These are phyloP conservation scores for Trametes meyenii DNA, from an alignment of 768 basidiomycete species.

Conservation along the genomic window DNA sequence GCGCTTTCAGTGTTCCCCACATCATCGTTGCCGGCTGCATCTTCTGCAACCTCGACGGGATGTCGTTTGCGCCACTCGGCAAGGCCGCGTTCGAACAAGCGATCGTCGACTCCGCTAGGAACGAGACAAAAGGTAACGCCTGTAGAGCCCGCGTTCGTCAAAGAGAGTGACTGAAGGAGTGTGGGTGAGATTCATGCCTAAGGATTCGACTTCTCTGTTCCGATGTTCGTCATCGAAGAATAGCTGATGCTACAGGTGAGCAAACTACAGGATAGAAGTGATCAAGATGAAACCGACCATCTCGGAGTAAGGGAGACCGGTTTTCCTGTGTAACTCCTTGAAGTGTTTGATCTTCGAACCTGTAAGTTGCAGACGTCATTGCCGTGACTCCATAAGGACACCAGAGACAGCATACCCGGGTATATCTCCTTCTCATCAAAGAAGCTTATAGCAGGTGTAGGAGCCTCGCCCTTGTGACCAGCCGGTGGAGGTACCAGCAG, in stretches of 20 bases:
- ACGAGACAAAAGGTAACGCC: slow-evolving; percentile 88
- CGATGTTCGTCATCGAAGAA: slow-evolving; percentile 56
- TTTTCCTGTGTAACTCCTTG: slow-evolving; percentile 59
- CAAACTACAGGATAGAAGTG: not conserved
- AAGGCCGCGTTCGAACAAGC: slow-evolving; percentile 73
- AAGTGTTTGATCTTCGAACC: slow-evolving; percentile 86
- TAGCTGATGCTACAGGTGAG: slow-evolving; percentile 33
- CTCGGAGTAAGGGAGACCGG: slow-evolving; percentile 53
- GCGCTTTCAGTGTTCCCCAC: not conserved
- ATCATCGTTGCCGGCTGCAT: slow-evolving; percentile 11
- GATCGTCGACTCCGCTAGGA: slow-evolving; percentile 56
- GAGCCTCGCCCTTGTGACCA: slow-evolving; percentile 35
- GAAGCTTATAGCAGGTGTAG: slow-evolving; percentile 55
- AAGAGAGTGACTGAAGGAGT: not conserved
- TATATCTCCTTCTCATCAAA: slow-evolving; percentile 79
- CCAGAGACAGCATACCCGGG: slow-evolving; percentile 47
- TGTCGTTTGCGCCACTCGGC: slow-evolving; percentile 64
- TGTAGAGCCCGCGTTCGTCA: slow-evolving; percentile 27
- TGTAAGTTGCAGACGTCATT: slow-evolving; percentile 28
- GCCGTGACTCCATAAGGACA: not conserved
- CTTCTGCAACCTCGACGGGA: slow-evolving; percentile 32
- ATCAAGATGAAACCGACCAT: slow-evolving; percentile 41
- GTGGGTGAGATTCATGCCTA: slow-evolving; percentile 28
- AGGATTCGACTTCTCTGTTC: slow-evolving; percentile 48
- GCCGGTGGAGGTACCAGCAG: slow-evolving; percentile 52